Conservation (phyloP, 208 protist genomes). For the Phytomonas francai region DNA sequence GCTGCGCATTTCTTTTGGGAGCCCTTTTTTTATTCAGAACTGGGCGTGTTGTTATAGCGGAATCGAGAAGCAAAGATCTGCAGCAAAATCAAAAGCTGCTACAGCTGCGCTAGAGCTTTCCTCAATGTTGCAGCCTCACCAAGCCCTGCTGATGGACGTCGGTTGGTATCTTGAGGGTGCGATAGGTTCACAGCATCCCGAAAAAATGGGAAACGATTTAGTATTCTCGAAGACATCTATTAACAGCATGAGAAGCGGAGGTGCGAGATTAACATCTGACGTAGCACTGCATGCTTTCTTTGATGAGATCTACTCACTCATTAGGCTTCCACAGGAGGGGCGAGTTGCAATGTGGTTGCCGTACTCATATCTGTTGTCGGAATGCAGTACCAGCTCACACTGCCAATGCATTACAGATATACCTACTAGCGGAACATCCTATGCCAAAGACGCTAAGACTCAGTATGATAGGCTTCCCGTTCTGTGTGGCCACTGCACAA, state of each 20-base stretch:
- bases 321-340: not conserved
- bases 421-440: not conserved
- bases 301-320: not conserved
- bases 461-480: not conserved
- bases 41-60: not conserved
- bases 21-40: not conserved
- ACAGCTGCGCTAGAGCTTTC: not conserved
- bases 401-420: not conserved
- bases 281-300: not conserved
- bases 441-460: not conserved
- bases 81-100: slow-evolving; percentile 1
- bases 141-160: slow-evolving; percentile 48
- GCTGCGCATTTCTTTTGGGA: not conserved
- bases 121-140: slow-evolving; percentile 45
- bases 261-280: not conserved
- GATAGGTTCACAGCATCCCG: not conserved
- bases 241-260: not conserved
- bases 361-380: not conserved
- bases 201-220: slow-evolving; percentile 1
- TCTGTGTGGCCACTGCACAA: not conserved
- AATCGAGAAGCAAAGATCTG: not conserved
- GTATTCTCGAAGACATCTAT: not conserved
- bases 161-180: slow-evolving; percentile 35
- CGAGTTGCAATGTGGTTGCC: slow-evolving; percentile 21
- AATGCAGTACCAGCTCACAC: not conserved